A percentile compares a stretch with the other conserved stretches of the same genome.
These are phyloP conservation scores for Thyridium curvatum DNA, from an alignment of 2,329 filamentous ascomycete genomes.

Conservation along the genomic window DNA sequence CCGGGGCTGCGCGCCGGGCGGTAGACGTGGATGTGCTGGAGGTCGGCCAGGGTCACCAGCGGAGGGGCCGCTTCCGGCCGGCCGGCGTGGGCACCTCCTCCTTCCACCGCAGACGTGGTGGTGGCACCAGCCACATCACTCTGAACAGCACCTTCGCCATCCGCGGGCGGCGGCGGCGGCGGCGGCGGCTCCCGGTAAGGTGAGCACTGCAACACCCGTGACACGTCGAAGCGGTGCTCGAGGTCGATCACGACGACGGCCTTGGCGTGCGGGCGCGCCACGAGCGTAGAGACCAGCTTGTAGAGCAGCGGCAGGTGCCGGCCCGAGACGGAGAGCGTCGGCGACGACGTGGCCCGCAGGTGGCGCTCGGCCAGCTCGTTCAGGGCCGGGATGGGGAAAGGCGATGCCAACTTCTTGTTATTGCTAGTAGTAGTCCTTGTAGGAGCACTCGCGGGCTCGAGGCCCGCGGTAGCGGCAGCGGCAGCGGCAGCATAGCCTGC, in stretches of 20 bases:
- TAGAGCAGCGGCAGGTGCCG: conserved; percentile 50
- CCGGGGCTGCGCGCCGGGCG: conserved; percentile 22
- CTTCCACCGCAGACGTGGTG: not conserved
- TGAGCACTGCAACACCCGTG: conserved; percentile 29
- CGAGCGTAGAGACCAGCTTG: conserved; percentile 43
- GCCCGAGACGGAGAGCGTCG: conserved; percentile 43
- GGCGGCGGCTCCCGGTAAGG: not conserved
- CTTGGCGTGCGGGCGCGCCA: conserved; percentile 39
- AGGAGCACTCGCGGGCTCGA: not conserved
- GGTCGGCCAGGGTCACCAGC: conserved; percentile 21
- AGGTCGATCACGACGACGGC: conserved; percentile 49
- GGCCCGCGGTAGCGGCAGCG: conserved; percentile 13
- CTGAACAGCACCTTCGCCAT: not conserved
- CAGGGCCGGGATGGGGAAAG: conserved; percentile 35
- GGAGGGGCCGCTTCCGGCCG: not conserved
- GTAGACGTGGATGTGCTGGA: conserved; percentile 46
- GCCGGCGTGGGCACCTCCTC: not conserved
- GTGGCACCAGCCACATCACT: not conserved
- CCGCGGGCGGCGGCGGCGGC: not conserved
- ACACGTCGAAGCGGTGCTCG: conserved; percentile 48
- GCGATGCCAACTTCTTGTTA: conserved; percentile 1
- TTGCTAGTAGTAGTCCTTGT: too few relatives aligned
- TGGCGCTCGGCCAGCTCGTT: conserved; percentile 39
- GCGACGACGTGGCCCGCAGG: conserved; percentile 39
- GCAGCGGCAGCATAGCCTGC: conserved; percentile 4